Evolutionary conservation across 208 protist genomes (phyloP), one percentile per base, ranked within the genome.

Genomic region (Trypanosoma cruzi): DNA sequence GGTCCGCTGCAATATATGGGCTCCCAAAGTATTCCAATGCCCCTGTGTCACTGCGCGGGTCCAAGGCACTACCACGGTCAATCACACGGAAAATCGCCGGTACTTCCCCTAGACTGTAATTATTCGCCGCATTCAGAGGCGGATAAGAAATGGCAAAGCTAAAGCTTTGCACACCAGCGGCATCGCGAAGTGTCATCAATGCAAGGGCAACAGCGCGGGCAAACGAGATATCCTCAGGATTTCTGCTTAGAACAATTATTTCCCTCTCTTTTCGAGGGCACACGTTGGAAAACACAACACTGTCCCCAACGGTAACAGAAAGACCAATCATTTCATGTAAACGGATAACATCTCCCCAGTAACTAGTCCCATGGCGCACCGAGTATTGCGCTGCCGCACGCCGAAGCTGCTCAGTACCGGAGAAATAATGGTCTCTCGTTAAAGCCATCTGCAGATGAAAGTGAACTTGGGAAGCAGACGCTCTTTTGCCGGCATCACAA

Each of bases 11-110:
- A 28, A 84, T 74, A 37, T 84, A 78, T 62, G 66, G 31, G 34
- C 50, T 68, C 1, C 63, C 75, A 54, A 72, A 84, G 56, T 75
- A 84, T 52, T 84, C 75, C 58, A 84, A 49, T 28, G 69, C 79
- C 24, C 79, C 79, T n/a, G 71, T 74, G 64, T 84, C 79, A 28
- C 32, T 50, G 22, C 79, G 66, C 16, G 40, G n/a, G 49, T 84
- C 79, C 13, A 74, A 49, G 13, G 75, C 75, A 44, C 29, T 73
- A 18, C 79, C 79, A 16, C 79, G 60, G 53, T 84, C 79, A 57
- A 81, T 60, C 8, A 77, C 66, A 49, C 79, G 75, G 10, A 77
- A 34, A 18, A 84, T 50, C 14, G 75, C 75, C 8, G 74, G 79
- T 20, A 49, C 46, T 10, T 52, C 28, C 0, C 48, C 63, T 22